Percentiles rank a stretch among this genome's conserved stretches.
Evolutionary conservation across 2,329 filamentous ascomycete genomes (phyloP).

Genomic region (Ascochyta fabae): DNA sequence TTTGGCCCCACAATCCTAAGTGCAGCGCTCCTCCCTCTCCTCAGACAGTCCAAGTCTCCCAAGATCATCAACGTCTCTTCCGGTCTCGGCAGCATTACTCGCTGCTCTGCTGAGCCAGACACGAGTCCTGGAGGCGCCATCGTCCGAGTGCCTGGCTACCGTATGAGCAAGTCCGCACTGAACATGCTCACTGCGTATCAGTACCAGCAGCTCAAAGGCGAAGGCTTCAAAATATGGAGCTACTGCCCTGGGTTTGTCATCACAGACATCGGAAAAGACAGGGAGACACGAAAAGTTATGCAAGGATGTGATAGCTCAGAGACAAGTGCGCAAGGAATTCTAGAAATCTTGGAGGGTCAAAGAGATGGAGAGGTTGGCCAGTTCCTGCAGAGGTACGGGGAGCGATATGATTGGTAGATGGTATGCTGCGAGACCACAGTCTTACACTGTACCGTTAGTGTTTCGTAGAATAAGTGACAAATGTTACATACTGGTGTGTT

Average conservation of each 20-base stretch:
- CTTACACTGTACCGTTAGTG: too few species aligned
- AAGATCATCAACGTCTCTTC: slow-evolving; percentile 48
- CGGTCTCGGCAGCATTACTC: slow-evolving; percentile 40
- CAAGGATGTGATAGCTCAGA: slow-evolving; percentile 35
- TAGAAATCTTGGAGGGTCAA: slow-evolving; percentile 41
- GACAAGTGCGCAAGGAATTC: slow-evolving; percentile 41
- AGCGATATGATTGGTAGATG: slow-evolving; percentile 31
- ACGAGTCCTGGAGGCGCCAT: slow-evolving; percentile 4
- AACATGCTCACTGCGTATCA: slow-evolving; percentile 46
- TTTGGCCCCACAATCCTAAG: slow-evolving; percentile 45
- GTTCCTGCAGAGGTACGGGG: slow-evolving; percentile 34
- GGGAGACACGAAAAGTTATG: slow-evolving; percentile 24
- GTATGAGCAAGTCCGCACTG: slow-evolving; percentile 46
- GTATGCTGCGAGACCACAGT: too few species aligned
- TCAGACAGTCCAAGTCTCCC: slow-evolving; percentile 39
- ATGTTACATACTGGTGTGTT: neutral
- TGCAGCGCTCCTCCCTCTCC: slow-evolving; percentile 41
- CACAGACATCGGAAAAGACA: slow-evolving; percentile 33
- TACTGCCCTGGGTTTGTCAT: slow-evolving; percentile 43
- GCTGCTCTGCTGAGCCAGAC: slow-evolving; percentile 23
- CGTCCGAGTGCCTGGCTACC: slow-evolving; percentile 30
- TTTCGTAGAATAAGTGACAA: too few species aligned
- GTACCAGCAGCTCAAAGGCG: slow-evolving; percentile 48
- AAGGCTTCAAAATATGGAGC: slow-evolving; percentile 37
- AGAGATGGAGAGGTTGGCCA: slow-evolving; percentile 36